phyloP scores from a whole-genome alignment of 1,139 yeast species.

The Pichia cactophila region DNA sequence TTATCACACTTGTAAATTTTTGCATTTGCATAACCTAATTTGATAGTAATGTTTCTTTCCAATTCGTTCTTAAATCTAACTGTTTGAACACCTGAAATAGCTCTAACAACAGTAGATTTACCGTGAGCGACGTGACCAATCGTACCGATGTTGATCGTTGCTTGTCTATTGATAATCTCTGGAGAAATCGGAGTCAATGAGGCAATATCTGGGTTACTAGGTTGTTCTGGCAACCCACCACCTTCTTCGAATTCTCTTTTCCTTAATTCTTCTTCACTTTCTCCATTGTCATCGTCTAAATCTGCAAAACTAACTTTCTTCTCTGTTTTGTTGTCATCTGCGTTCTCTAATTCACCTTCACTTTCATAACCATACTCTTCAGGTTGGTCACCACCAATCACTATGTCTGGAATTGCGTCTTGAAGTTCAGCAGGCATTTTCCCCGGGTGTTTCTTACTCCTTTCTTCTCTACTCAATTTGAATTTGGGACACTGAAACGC shows the following conservation, averaged over 20 bases:
- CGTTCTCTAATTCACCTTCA: constrained; percentile 38
- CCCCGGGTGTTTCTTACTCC: not conserved
- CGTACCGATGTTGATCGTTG: constrained; percentile 97
- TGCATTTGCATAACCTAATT: constrained; percentile 97
- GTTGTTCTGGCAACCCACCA: constrained; percentile 97
- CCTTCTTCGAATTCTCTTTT: constrained; percentile 91
- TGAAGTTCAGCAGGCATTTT: constrained; percentile 58
- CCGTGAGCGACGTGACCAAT: constrained; percentile 99
- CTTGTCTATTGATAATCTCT: constrained; percentile 96
- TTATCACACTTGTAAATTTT: constrained; percentile 92
- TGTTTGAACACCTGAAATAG: constrained; percentile 97
- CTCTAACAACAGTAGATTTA: constrained; percentile 96
- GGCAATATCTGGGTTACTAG: constrained; percentile 75
- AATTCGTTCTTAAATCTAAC: constrained; percentile 98
- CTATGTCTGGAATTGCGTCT: constrained; percentile 77
- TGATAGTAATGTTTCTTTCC: constrained; percentile 98
- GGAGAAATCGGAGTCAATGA: constrained; percentile 80
- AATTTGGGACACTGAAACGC: not conserved
- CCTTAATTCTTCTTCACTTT: constrained; percentile 59
- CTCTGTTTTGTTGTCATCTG: constrained; percentile 33
- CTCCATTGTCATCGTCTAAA: constrained; percentile 50
- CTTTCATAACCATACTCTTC: constrained; percentile 31
- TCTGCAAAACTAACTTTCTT: constrained; percentile 84
- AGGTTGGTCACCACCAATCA: constrained; percentile 56
- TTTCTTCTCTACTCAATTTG: not conserved